Evolutionary conservation across 139 green algal species (phyloP).

Genomic region (Tetradesmus obliquus): DNA sequence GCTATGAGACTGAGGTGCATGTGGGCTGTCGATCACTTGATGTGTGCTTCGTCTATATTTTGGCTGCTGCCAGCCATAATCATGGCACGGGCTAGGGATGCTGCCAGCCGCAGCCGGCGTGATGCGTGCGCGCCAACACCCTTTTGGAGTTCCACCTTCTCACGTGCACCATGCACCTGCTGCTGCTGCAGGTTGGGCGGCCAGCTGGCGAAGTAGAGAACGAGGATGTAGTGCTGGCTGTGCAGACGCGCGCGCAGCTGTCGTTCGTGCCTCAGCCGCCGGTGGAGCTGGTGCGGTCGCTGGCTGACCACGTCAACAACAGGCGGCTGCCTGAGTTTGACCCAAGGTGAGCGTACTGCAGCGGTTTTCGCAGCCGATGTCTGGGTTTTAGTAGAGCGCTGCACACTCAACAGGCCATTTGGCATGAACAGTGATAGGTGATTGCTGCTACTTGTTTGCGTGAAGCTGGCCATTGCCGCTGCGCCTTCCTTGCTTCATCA

Average conservation of each 20-base stretch:
- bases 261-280: slow-evolving; percentile 64
- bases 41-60: not conserved
- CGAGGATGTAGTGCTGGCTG: slow-evolving; percentile 77
- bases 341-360: not conserved
- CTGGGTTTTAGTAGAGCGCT: too few species aligned
- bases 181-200: slow-evolving; percentile 25
- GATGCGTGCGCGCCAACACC: too few species aligned
- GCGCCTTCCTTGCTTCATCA: too few species aligned
- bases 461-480: too few species aligned
- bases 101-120: too few species aligned
- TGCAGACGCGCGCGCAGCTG: slow-evolving; percentile 54
- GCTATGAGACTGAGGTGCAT: not conserved
- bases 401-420: too few species aligned
- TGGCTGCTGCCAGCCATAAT: not conserved
- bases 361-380: too few species aligned
- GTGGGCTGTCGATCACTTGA: not conserved
- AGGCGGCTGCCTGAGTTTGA: slow-evolving; percentile 55
- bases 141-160: too few species aligned
- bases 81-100: not conserved
- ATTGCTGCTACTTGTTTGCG: too few species aligned
- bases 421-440: too few species aligned
- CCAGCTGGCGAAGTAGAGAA: slow-evolving; percentile 58
- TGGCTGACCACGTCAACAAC: slow-evolving; percentile 57
- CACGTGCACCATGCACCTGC: not conserved
- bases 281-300: slow-evolving; percentile 46